Evolutionary conservation across 345 rosid genomes (phyloP), one percentile per base, ranked within the genome.

Genomic region (Kandelia obovata): DNA sequence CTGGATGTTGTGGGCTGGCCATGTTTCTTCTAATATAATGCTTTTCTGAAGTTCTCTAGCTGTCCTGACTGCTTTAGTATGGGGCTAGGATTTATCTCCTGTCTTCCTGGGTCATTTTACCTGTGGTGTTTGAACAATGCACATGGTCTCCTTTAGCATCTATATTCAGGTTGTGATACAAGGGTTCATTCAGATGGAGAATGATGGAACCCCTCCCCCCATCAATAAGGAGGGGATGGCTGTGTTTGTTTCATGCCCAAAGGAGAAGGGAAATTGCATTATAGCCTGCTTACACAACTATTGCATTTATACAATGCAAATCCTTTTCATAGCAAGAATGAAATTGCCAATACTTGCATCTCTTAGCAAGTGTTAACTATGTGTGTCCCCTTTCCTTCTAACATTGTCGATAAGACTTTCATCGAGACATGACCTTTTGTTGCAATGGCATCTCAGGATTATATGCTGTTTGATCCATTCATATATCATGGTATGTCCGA

Each of bases 391-490:
- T 19, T 65, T 43, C 53, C 53, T 51, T 61, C 30, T 32, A 28
- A 26, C 27, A 51, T 26, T 47, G 51, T 34, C 55, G n/a, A 55
- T 17, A 4, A 58, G 25, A 25, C 35, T 8, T 52, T 25, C 10
- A 27, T 27, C 56, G 59, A 58, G 53, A 37, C 43, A 49, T 69
- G 64, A 82, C 37, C 59, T 56, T 31, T 20, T 47, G 23, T 26
- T 30, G 32, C 25, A 31, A 61, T 61, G n/a, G 10, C 61, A 47
- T 43, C 11, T 9, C 78, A 74, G 78, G 78, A 74, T 58, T 69
- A 57, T 37, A 57, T 74, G 73, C 69, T 74, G 31, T 69, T 74
- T 19, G 78, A 74, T 51, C 78, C 70, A 4, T 57, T 68, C 60
- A 46, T 64, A 39, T 30, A 64, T 58, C 73, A 69, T 25, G 68